phyloP scores from a whole-genome alignment of 2,329 filamentous ascomycete species.

The Ascomycota sp. region DNA sequence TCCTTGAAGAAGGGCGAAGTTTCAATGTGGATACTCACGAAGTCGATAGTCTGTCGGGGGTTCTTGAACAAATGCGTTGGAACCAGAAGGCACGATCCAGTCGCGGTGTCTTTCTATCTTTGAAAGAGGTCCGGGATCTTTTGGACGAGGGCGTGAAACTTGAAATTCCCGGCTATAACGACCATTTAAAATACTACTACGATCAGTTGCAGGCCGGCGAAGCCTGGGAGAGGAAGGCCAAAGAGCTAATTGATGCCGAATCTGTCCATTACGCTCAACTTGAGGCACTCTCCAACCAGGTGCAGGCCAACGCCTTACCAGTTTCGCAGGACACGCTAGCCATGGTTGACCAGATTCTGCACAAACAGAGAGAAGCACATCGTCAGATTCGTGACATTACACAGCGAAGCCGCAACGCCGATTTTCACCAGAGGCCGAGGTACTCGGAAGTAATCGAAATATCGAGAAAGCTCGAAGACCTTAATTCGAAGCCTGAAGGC shows the following conservation, averaged over 20 bases:
- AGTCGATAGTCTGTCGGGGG: conserved; percentile 58
- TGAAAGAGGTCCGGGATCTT: conserved; percentile 61
- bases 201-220: conserved; percentile 60
- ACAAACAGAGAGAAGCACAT: conserved; percentile 89
- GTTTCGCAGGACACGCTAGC: conserved; percentile 65
- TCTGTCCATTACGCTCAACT: conserved; percentile 85
- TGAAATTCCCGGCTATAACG: conserved; percentile 60
- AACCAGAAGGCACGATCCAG: conserved; percentile 52
- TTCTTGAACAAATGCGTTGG: conserved; percentile 78
- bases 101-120: conserved; percentile 43
- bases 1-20: conserved; percentile 71
- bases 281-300: conserved; percentile 75
- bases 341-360: conserved; percentile 74
- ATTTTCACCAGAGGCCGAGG: conserved; percentile 61
- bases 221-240: conserved; percentile 81
- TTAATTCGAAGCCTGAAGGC: conserved; percentile 82
- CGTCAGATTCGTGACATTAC: conserved; percentile 69
- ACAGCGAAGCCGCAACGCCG: conserved; percentile 52
- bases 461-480: conserved; percentile 65
- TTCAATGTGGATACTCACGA: conserved; percentile 89
- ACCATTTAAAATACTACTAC: conserved; percentile 54
- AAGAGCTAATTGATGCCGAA: conserved; percentile 82
- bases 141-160: conserved; percentile 61
- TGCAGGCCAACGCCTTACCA: conserved; percentile 46
- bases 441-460: conserved; percentile 84